These are phyloP conservation scores for Mycena sp. DNA, from an alignment of 1,284 basidiomycete species.

Conservation along the genomic window DNA sequence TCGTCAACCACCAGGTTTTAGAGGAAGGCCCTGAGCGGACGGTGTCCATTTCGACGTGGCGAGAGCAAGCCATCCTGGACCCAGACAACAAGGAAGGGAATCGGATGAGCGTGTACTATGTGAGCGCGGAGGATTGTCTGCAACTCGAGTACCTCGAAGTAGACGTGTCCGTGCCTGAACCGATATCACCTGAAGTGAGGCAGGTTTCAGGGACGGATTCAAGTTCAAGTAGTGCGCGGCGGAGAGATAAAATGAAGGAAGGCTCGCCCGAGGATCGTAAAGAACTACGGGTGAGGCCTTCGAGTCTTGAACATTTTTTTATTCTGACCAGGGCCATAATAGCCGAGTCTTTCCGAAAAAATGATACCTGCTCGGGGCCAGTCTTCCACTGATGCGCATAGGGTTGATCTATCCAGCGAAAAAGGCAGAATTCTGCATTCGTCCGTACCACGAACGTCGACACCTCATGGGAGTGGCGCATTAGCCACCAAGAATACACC, in stretches of 20 bases:
- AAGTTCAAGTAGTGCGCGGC: neutral
- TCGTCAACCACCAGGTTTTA: constrained; percentile 50
- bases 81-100: constrained; percentile 39
- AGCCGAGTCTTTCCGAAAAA: no score
- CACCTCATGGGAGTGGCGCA: constrained; percentile 21
- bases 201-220: neutral
- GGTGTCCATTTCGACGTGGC: constrained; percentile 61
- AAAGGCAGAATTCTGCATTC: no score
- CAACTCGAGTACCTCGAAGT: constrained; percentile 3
- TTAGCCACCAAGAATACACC: neutral
- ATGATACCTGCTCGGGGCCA: no score
- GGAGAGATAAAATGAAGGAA: neutral
- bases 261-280: neutral
- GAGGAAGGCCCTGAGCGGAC: constrained; percentile 57
- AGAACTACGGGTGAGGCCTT: no score
- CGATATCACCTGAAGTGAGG: constrained; percentile 20
- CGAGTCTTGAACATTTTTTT: no score
- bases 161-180: neutral
- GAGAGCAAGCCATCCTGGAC: constrained; percentile 57
- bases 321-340: no score
- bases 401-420: no score
- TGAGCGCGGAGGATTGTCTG: constrained; percentile 48
- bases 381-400: no score
- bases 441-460: constrained; percentile 24
- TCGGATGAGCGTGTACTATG: constrained; percentile 56